A percentile compares a stretch with the other conserved stretches of the same genome.
Conservation (phyloP, 108 stramenopile genomes). For the Conticribra guillardii region DNA sequence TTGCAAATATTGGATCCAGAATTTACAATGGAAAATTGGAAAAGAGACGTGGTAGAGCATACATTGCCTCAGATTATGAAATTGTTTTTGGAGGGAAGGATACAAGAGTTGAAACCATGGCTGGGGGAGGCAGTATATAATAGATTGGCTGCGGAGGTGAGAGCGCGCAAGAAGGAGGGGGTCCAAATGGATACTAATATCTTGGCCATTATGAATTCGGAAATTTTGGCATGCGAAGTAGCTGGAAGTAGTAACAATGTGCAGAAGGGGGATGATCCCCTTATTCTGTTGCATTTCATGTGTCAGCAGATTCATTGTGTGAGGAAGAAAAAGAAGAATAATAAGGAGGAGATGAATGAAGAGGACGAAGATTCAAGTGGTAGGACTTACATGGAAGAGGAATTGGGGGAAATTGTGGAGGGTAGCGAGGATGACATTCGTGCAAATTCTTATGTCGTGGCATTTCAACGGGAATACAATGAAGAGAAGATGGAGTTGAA, state of each 20-base stretch:
- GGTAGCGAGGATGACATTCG: constrained; percentile 90
- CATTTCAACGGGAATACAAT: constrained; percentile 95
- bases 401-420: constrained; percentile 90
- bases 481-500: constrained; percentile 89
- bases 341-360: constrained; percentile 55
- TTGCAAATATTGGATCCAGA: constrained; percentile 93
- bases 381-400: constrained; percentile 48
- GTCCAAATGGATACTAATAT: constrained; percentile 93
- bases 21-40: constrained; percentile 93
- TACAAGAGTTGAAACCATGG: constrained; percentile 88
- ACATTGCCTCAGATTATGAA: constrained; percentile 91
- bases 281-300: constrained; percentile 95
- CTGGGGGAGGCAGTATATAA: constrained; percentile 90
- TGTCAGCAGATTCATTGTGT: constrained; percentile 99
- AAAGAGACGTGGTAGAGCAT: constrained; percentile 84
- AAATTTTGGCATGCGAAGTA: constrained; percentile 90
- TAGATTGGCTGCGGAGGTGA: constrained; percentile 87
- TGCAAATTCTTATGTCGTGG: constrained; percentile 95
- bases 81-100: constrained; percentile 88
- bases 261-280: constrained; percentile 85
- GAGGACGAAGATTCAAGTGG: constrained; percentile 20
- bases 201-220: constrained; percentile 94
- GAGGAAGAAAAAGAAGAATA: constrained; percentile 84
- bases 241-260: constrained; percentile 57
- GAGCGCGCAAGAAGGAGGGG: constrained; percentile 88